These are phyloP conservation scores for Xylaria sp. DNA, from an alignment of 2,329 filamentous ascomycete species.

Conservation along the genomic window DNA sequence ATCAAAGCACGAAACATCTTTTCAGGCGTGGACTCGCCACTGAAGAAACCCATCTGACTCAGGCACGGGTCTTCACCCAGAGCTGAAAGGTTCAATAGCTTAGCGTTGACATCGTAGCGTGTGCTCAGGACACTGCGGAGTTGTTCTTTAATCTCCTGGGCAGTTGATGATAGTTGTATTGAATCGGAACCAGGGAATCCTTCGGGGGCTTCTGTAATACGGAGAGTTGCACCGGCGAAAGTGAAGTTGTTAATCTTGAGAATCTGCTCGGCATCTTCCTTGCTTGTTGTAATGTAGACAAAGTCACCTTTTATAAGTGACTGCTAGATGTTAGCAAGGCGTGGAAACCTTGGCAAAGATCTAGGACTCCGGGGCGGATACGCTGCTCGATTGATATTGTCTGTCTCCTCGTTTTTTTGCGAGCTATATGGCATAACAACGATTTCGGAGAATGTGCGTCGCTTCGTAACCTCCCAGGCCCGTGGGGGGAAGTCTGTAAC, in stretches of 20 bases:
- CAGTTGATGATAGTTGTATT: conserved; percentile 59
- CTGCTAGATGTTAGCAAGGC: conserved; percentile 77
- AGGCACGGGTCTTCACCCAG: conserved; percentile 79
- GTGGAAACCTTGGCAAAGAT: conserved; percentile 57
- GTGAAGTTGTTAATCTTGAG: conserved; percentile 74
- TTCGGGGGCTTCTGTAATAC: conserved; percentile 61
- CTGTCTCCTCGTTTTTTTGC: conserved; percentile 54
- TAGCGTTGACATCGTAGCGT: conserved; percentile 77
- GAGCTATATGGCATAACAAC: conserved; percentile 53
- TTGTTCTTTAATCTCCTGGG: conserved; percentile 72
- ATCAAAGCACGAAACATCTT: conserved; percentile 96
- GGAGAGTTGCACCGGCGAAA: conserved; percentile 74
- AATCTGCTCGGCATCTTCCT: conserved; percentile 72
- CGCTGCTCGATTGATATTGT: conserved; percentile 52
- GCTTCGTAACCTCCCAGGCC: conserved; percentile 56
- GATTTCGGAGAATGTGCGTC: conserved; percentile 55
- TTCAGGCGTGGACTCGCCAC: conserved; percentile 73
- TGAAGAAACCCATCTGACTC: conserved; percentile 79
- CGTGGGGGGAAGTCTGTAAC: conserved; percentile 60
- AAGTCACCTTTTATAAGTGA: conserved; percentile 75
- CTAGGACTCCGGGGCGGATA: conserved; percentile 53
- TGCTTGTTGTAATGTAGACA: conserved; percentile 73
- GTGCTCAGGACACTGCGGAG: conserved; percentile 77
- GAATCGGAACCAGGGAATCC: conserved; percentile 56
- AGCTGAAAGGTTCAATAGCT: conserved; percentile 84